Evolutionary conservation across 2,329 filamentous ascomycete species (phyloP).

Genomic region (Calonectria hongkongensis): DNA sequence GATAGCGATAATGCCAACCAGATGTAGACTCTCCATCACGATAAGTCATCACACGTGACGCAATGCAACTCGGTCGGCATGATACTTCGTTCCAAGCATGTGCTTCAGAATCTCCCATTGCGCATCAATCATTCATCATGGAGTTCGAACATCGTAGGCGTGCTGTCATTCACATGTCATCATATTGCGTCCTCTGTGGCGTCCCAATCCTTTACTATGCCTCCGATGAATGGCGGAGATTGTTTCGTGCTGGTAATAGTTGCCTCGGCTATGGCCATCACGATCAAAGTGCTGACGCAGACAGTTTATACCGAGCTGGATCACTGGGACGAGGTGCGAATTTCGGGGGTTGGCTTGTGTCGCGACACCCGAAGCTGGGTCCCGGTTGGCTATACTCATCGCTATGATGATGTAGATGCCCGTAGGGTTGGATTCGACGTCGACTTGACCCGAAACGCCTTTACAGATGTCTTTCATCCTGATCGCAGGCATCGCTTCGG

Average conservation of each 20-base stretch:
- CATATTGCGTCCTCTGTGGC: slow-evolving; percentile 17
- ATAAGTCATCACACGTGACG: slow-evolving; percentile 24
- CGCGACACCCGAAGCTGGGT: slow-evolving; percentile 14
- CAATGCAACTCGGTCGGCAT: slow-evolving; percentile 13
- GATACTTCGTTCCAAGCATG: slow-evolving; percentile 4
- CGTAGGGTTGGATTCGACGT: not conserved
- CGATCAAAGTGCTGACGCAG: slow-evolving; percentile 1
- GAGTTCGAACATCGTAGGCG: not conserved
- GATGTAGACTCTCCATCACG: not conserved
- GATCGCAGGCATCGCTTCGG: not conserved
- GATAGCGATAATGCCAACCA: not conserved
- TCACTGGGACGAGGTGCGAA: slow-evolving; percentile 14
- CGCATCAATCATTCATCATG: not conserved
- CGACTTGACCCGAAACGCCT: slow-evolving; percentile 10
- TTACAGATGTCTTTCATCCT: not conserved
- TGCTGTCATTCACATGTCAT: slow-evolving; percentile 3
- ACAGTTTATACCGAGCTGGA: slow-evolving; percentile 10
- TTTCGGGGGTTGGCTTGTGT: slow-evolving; percentile 14
- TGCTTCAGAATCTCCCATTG: not conserved
- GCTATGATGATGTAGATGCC: not conserved
- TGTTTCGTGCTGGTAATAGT: slow-evolving; percentile 13
- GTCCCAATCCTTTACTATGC: slow-evolving; percentile 16
- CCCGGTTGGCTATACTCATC: not conserved
- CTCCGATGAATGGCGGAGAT: slow-evolving; percentile 11
- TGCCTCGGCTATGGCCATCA: not conserved